Evolutionary conservation across 495 filamentous ascomycete species (phyloP).

Genomic region (Neurospora terricola): DNA sequence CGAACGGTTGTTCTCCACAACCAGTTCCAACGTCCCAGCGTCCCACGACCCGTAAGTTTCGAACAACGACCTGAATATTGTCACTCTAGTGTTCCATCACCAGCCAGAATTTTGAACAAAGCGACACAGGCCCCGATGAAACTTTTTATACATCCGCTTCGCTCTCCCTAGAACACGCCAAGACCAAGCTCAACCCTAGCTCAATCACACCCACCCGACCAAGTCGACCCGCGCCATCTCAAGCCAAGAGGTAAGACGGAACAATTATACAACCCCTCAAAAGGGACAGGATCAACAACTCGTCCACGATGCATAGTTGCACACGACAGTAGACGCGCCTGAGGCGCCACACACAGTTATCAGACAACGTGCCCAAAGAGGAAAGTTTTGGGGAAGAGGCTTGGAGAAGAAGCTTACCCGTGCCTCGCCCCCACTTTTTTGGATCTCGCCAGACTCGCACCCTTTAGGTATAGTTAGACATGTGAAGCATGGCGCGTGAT

Average conservation of each 20-base stretch:
- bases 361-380: background rate
- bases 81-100: background rate
- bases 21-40: background rate
- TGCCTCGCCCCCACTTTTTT: no score
- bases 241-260: background rate
- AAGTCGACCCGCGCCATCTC: background rate
- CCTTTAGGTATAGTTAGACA: background rate
- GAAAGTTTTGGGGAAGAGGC: background rate
- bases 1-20: background rate
- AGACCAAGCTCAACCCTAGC: background rate
- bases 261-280: background rate
- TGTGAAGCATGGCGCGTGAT: background rate
- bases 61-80: background rate
- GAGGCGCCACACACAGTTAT: background rate
- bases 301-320: background rate
- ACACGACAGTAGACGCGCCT: background rate
- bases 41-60: background rate
- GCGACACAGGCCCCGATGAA: background rate
- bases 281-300: background rate
- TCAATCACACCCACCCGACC: background rate
- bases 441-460: no score
- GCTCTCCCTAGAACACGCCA: background rate
- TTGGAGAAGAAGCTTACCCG: background rate
- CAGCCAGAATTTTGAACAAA: background rate
- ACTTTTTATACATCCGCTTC: background rate